Evolutionary conservation across 2,329 filamentous ascomycete genomes (phyloP).

Genomic region (Helminthosporium solani): DNA sequence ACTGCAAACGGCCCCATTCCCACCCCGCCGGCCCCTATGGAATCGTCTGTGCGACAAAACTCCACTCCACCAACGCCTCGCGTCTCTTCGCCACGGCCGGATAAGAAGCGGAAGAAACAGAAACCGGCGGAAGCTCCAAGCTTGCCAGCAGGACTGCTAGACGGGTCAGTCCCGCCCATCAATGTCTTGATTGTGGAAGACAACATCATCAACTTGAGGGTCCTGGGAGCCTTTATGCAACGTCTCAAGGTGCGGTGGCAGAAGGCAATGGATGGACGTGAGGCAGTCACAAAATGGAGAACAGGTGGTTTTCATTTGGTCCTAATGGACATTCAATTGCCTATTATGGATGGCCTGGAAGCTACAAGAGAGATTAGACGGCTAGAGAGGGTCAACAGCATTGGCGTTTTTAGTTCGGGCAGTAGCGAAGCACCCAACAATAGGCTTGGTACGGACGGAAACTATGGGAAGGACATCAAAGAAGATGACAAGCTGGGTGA

Average conservation of each 20-base stretch:
- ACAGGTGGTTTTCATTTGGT: constrained; percentile 92
- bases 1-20: constrained; percentile 54
- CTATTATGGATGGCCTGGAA: constrained; percentile 92
- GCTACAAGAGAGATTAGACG: constrained; percentile 93
- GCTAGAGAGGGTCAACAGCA: constrained; percentile 84
- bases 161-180: constrained; percentile 86
- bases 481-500: constrained; percentile 71
- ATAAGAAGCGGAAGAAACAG: constrained; percentile 51
- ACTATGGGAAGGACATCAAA: constrained; percentile 39
- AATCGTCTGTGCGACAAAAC: constrained; percentile 45
- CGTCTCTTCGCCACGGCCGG: constrained; percentile 51
- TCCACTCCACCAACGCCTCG: constrained; percentile 52
- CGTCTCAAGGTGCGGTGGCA: constrained; percentile 93
- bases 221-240: constrained; percentile 95
- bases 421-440: constrained; percentile 45
- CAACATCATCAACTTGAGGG: constrained; percentile 94
- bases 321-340: constrained; percentile 97
- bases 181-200: constrained; percentile 98
- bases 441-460: constrained; percentile 42
- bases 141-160: constrained; percentile 63
- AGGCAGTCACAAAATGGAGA: constrained; percentile 92
- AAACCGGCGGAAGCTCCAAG: constrained; percentile 38
- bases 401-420: constrained; percentile 75
- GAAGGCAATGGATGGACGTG: constrained; percentile 92
- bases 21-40: constrained; percentile 52